These are phyloP conservation scores for Ailanthus altissimus DNA, from an alignment of 345 rosid genomes.

Conservation along the genomic window DNA sequence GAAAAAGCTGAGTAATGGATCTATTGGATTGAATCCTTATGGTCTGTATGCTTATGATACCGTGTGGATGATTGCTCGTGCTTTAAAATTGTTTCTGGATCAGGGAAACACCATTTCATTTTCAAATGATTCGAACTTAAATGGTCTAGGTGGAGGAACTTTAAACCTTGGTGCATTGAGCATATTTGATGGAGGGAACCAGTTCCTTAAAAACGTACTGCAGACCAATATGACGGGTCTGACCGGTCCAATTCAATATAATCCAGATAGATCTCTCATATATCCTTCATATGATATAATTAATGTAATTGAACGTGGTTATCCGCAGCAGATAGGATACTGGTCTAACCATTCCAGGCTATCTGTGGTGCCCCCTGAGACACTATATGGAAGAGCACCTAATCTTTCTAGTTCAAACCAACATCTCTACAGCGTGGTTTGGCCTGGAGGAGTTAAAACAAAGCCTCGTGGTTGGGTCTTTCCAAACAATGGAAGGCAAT, in stretches of 20 bases:
- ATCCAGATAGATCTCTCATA: conserved; percentile 51
- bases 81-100: conserved; percentile 64
- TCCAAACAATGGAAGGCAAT: conserved; percentile 70
- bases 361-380: conserved; percentile 75
- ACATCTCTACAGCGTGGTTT: conserved; percentile 54
- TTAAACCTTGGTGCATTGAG: conserved; percentile 74
- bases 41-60: conserved; percentile 88
- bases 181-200: conserved; percentile 68
- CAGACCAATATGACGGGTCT: conserved; percentile 73
- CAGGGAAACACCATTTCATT: conserved; percentile 71
- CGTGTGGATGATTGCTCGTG: conserved; percentile 85
- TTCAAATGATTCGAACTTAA: conserved; percentile 58
- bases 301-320: conserved; percentile 48
- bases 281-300: conserved; percentile 76
- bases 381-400: conserved; percentile 53
- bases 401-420: conserved; percentile 81
- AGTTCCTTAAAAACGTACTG: conserved; percentile 54
- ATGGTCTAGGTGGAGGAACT: conserved; percentile 44
- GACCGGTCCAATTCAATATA: conserved; percentile 63
- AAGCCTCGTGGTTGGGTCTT: conserved; percentile 95
- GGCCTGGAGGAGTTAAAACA: conserved; percentile 76
- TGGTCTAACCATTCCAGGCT: conserved; percentile 93
- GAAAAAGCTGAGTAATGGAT: conserved; percentile 68
- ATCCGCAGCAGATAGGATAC: conserved; percentile 58
- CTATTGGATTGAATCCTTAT: conserved; percentile 69